These are phyloP conservation scores for Delitschia confertaspora DNA, from an alignment of 495 filamentous ascomycete species.

Conservation along the genomic window DNA sequence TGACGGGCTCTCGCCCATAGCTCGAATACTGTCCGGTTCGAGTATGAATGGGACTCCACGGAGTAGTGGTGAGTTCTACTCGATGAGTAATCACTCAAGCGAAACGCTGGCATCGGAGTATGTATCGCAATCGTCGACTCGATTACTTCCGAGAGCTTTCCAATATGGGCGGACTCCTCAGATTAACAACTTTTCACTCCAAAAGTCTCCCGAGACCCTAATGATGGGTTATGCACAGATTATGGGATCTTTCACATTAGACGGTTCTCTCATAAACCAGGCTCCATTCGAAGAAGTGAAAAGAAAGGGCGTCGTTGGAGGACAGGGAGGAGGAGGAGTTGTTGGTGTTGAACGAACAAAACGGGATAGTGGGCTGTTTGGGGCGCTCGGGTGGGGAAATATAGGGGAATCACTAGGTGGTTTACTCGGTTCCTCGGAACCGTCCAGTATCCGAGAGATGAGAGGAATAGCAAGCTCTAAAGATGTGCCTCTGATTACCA, in stretches of 20 bases:
- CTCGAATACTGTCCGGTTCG: constrained; percentile 63
- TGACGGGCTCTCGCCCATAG: constrained; percentile 43
- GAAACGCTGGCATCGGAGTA: constrained; percentile 94
- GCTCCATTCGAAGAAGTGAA: constrained; percentile 92
- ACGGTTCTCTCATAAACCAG: constrained; percentile 84
- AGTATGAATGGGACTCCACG: constrained; percentile 62
- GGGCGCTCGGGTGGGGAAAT: constrained; percentile 78
- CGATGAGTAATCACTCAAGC: constrained; percentile 82
- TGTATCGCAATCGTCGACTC: constrained; percentile 52
- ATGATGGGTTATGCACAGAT: constrained; percentile 99
- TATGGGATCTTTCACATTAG: constrained; percentile 82
- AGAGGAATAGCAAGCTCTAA: constrained; percentile 69
- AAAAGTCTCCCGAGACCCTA: constrained; percentile 57
- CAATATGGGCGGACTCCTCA: constrained; percentile 58
- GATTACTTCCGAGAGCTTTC: constrained; percentile 40
- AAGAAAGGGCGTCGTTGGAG: constrained; percentile 80
- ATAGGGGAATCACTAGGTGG: constrained; percentile 84
- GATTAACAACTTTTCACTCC: constrained; percentile 39
- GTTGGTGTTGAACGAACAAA: constrained; percentile 69
- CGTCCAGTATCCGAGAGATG: constrained; percentile 92
- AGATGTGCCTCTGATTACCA: constrained; percentile 80
- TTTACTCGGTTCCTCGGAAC: constrained; percentile 71
- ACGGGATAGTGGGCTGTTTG: constrained; percentile 69
- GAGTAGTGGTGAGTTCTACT: constrained; percentile 92
- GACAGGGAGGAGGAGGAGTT: constrained; percentile 70